Percentiles rank a stretch among this genome's conserved stretches.
phyloP scores from a whole-genome alignment of 331 rosid species.

The Saraca asoca region DNA sequence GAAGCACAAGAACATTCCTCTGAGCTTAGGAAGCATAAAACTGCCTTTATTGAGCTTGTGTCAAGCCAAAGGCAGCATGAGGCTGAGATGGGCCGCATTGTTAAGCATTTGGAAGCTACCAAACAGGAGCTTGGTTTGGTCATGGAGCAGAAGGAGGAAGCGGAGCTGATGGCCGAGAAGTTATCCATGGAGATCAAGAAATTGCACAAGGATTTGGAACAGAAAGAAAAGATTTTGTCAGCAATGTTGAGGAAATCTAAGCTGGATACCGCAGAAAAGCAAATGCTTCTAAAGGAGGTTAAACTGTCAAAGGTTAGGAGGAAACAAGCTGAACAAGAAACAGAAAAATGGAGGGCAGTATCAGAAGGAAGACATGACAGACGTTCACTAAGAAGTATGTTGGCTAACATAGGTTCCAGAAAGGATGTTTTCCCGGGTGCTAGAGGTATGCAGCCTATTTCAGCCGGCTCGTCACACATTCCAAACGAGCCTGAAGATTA shows the following conservation, averaged over 20 bases:
- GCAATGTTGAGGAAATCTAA: conserved; percentile 91
- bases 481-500: conserved; percentile 45
- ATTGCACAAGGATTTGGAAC: conserved; percentile 83
- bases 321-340: conserved; percentile 88
- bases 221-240: conserved; percentile 88
- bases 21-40: conserved; percentile 87
- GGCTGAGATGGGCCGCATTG: conserved; percentile 72
- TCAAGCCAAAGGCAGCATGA: conserved; percentile 89
- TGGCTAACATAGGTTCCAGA: conserved; percentile 62
- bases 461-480: conserved; percentile 57
- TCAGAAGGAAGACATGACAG: conserved; percentile 79
- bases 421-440: conserved; percentile 53
- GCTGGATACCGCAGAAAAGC: conserved; percentile 78
- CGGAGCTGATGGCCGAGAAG: conserved; percentile 75
- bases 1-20: conserved; percentile 77
- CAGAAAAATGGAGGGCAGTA: conserved; percentile 75
- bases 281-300: conserved; percentile 84
- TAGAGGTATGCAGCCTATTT: conserved; percentile 44
- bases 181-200: conserved; percentile 66
- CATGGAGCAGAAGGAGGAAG: conserved; percentile 74
- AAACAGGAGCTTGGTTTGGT: conserved; percentile 63
- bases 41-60: conserved; percentile 84
- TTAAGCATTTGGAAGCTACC: conserved; percentile 65
- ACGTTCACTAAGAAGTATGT: conserved; percentile 74
- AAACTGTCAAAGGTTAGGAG: conserved; percentile 79